Conservation (phyloP, 129 eudicot genomes). For the Deinandra increscens region DNA sequence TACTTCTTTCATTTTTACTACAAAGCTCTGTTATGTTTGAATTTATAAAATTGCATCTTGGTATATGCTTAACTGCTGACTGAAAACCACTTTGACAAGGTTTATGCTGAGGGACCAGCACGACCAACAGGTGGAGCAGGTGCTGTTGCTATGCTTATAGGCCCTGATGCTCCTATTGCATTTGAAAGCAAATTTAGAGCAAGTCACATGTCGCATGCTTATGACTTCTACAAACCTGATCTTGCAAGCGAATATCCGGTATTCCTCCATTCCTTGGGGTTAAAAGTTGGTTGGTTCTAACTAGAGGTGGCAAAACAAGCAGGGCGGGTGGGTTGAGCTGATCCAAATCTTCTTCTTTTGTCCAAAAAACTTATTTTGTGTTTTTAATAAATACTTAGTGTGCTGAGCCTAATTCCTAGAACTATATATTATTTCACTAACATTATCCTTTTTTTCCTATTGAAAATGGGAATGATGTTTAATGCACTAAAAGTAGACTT, state of each 20-base stretch:
- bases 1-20: constrained; percentile 7
- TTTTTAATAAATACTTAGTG: neutral
- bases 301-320: neutral
- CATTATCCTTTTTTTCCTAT: neutral
- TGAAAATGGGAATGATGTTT: neutral
- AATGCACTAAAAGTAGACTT: neutral
- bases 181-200: constrained; percentile 97
- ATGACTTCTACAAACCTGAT: constrained; percentile 94
- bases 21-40: neutral
- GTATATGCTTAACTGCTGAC: constrained; percentile 11
- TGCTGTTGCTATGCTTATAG: constrained; percentile 93
- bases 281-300: neutral
- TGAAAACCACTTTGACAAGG: constrained; percentile 45
- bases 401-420: neutral
- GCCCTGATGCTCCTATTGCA: constrained; percentile 92
- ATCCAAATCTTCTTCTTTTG: neutral
- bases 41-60: neutral
- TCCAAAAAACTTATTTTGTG: neutral
- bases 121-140: constrained; percentile 99
- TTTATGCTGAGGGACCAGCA: constrained; percentile 98
- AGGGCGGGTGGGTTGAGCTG: neutral
- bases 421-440: neutral
- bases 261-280: constrained; percentile 23
- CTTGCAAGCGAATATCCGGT: constrained; percentile 99
- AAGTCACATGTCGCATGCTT: constrained; percentile 92